Evolutionary conservation across 108 stramenopile species (phyloP).

Genomic region (Conticribra weissflogii): DNA sequence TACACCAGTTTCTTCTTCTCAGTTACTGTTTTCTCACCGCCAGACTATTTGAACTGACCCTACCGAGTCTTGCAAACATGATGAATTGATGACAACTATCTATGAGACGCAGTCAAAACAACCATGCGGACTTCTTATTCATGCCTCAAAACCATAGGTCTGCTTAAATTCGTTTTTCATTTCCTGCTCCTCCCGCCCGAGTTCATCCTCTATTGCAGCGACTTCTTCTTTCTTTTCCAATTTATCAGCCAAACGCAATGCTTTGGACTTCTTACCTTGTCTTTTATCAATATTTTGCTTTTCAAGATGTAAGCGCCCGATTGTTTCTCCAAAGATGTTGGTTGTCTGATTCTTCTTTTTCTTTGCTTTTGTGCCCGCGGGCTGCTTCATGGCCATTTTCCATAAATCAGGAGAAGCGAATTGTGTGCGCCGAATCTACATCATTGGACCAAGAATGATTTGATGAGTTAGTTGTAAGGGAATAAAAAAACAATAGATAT

Average conservation of each 20-base stretch:
- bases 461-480: neutral
- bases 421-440: constrained; percentile 78
- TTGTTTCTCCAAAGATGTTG: constrained; percentile 94
- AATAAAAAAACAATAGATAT: neutral
- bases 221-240: constrained; percentile 70
- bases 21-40: no score
- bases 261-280: constrained; percentile 85
- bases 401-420: constrained; percentile 92
- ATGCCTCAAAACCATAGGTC: constrained; percentile 74
- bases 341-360: constrained; percentile 94
- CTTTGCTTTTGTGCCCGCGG: constrained; percentile 55
- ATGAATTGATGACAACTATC: no score
- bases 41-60: no score
- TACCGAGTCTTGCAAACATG: no score
- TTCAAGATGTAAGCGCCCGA: constrained; percentile 96
- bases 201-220: constrained; percentile 77
- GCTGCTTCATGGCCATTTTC: constrained; percentile 91
- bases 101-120: no score
- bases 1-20: no score
- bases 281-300: constrained; percentile 93
- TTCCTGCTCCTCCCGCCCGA: constrained; percentile 68
- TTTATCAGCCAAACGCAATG: constrained; percentile 84
- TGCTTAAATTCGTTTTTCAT: constrained; percentile 75
- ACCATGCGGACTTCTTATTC: no score
- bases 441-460: neutral